These are phyloP conservation scores for Aureobasidium subglaciale DNA, from an alignment of 2,329 filamentous ascomycete genomes.

Conservation along the genomic window DNA sequence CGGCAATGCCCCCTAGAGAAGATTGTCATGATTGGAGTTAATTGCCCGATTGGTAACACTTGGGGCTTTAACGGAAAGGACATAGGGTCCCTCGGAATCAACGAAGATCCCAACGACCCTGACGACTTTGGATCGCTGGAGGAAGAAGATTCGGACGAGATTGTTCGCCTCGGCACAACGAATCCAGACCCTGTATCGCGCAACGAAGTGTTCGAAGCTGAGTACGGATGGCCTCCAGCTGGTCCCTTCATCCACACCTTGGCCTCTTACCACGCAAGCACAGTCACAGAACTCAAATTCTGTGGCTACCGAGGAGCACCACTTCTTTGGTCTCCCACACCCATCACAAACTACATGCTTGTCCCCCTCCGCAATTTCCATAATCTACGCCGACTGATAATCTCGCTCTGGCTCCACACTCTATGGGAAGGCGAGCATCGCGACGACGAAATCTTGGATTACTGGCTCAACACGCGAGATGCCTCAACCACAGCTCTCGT, in stretches of 20 bases:
- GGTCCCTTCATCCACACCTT: constrained; percentile 37
- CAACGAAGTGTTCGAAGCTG: constrained; percentile 29
- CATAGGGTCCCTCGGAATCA: constrained; percentile 25
- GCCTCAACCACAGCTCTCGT: constrained; percentile 34
- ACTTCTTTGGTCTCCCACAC: constrained; percentile 31
- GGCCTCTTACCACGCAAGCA: constrained; percentile 34
- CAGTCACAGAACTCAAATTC: constrained; percentile 40
- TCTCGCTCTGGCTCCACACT: constrained; percentile 38
- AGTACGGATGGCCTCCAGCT: constrained; percentile 35
- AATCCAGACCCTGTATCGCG: constrained; percentile 17
- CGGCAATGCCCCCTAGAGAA: constrained; percentile 37
- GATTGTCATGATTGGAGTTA: constrained; percentile 40
- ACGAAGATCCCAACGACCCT: constrained; percentile 12
- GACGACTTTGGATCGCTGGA: constrained; percentile 24
- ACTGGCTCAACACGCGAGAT: constrained; percentile 36
- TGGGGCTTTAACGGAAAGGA: constrained; percentile 35
- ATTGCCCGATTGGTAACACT: constrained; percentile 38
- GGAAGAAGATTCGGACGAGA: constrained; percentile 26
- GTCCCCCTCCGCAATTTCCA: constrained; percentile 36
- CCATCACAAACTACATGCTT: constrained; percentile 34
- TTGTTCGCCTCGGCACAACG: constrained; percentile 21
- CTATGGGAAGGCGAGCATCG: constrained; percentile 32
- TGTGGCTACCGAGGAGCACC: constrained; percentile 41
- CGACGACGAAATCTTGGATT: constrained; percentile 38
- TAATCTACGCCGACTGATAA: constrained; percentile 34